Evolutionary conservation across 768 basidiomycete species (phyloP).

Genomic region (Phylloporus rhodoxanthus): DNA sequence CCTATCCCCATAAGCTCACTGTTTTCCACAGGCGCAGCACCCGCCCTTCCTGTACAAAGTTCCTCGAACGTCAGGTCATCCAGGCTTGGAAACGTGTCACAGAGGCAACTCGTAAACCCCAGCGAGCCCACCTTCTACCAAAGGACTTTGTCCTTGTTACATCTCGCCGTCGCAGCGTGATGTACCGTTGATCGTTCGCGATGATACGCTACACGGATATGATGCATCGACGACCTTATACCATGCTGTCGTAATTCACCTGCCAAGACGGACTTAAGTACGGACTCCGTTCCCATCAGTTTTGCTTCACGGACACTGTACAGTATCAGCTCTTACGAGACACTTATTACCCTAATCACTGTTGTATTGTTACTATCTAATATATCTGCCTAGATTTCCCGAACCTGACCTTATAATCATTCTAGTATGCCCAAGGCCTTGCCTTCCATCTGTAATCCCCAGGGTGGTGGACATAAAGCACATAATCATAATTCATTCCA

Average conservation of each 20-base stretch:
- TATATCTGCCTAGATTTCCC: neutral
- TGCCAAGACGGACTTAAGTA: slow-evolving; percentile 2
- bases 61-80: slow-evolving; percentile 54
- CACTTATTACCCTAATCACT: slow-evolving; percentile 1
- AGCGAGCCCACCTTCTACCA: slow-evolving; percentile 49
- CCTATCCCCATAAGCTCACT: neutral
- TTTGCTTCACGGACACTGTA: slow-evolving; percentile 8
- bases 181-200: slow-evolving; percentile 27
- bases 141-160: slow-evolving; percentile 61
- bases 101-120: slow-evolving; percentile 43
- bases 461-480: neutral
- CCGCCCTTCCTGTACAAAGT: slow-evolving; percentile 36
- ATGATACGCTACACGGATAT: slow-evolving; percentile 13
- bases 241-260: neutral
- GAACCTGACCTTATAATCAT: neutral
- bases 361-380: slow-evolving; percentile 6
- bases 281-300: neutral
- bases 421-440: neutral
- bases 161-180: slow-evolving; percentile 46
- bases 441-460: neutral
- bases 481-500: neutral
- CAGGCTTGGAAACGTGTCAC: slow-evolving; percentile 60
- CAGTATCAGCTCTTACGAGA: neutral
- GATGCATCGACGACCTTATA: neutral
- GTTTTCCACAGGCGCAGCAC: slow-evolving; percentile 16